Base-by-base conservation (phyloP, 352 stramenopile genomes). In the Salisapilia sapeloensis region DNA sequence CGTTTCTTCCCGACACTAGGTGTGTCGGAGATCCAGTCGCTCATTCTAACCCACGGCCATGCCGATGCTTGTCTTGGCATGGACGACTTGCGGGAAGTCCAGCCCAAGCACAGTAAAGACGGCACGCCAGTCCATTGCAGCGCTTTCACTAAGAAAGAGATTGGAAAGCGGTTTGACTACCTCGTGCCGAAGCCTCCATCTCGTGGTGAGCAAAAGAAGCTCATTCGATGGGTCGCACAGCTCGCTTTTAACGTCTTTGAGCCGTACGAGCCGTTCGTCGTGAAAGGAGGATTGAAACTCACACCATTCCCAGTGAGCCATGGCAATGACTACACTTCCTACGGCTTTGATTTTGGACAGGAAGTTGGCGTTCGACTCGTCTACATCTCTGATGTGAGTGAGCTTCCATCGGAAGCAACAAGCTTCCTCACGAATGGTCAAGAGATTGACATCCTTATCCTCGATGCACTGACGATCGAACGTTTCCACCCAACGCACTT, bases 361-460 rank as follows among this genome's bases (percentile, higher is more conserved):
- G 72, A 90, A 24, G 45, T 69, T 33, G 69, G 66, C 11, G 48
- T 53, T 7, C 56, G 77, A 2, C 63, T 93, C 27, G 63, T 89
- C 19, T 93, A 93, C 60, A 84, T 93, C 33, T 91, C 75, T 4
- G 78, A 93, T 52, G 65, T 87, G 48, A 90, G 72, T 22, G 60
- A 77, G 19, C 47, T 93, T 14, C 63, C 69, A 10, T 46, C 62
- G 4, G 63, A 85, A 13, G 59, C 70, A 7, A 50, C 51, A 19
- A 40, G 23, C 27, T 64, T 69, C 42, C 46, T 93, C 9, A 74
- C 65, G 18, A 67, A 82, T 38, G 10, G 31, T 6, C 43, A 27
- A 17, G 38, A 24, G 8, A 83, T 93, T 38, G 78, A 91, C 38
- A 47, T 85, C 23, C 45, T 93, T 19, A 46, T 93, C 31, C 80